Evolutionary conservation across 805 yeast species (phyloP).

Genomic region (Candida silvicultrix): DNA sequence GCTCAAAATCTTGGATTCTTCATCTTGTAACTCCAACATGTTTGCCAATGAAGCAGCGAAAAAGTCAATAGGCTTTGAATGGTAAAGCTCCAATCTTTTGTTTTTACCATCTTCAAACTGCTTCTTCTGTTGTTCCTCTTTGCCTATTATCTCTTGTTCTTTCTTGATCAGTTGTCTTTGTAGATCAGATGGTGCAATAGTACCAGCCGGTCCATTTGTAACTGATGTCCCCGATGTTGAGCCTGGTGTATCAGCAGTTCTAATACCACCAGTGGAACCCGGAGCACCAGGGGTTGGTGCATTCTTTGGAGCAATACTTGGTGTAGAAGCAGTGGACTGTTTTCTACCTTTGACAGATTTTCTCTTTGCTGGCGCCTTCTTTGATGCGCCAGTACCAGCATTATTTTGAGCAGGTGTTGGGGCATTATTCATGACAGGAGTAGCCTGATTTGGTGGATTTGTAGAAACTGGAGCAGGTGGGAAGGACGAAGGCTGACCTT

Average conservation of each 20-base stretch:
- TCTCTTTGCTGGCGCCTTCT: conserved; percentile 10
- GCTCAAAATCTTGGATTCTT: conserved; percentile 16
- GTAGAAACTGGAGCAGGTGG: background rate
- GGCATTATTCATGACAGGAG: background rate
- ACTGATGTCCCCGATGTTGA: background rate
- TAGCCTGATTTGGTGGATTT: background rate
- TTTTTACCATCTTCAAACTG: conserved; percentile 12
- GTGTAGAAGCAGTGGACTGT: conserved; percentile 3
- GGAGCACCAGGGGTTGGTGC: background rate
- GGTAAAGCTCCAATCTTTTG: conserved; percentile 19
- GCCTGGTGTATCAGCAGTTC: background rate
- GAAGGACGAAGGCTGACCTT: background rate
- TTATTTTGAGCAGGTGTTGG: background rate
- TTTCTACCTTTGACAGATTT: conserved; percentile 8
- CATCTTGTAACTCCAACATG: conserved; percentile 19
- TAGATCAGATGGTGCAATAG: conserved; percentile 3
- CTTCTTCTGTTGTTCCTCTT: conserved; percentile 12
- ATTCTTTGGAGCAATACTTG: conserved; percentile 3
- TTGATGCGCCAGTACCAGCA: background rate
- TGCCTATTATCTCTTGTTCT: conserved; percentile 18
- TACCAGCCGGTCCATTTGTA: background rate
- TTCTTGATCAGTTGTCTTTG: conserved; percentile 16
- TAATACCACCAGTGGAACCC: too few relatives aligned
- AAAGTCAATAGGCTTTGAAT: conserved; percentile 15
- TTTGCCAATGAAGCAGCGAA: conserved; percentile 22